phyloP scores from a whole-genome alignment of 108 stramenopile species.

The Cyclotella distinguenda region DNA sequence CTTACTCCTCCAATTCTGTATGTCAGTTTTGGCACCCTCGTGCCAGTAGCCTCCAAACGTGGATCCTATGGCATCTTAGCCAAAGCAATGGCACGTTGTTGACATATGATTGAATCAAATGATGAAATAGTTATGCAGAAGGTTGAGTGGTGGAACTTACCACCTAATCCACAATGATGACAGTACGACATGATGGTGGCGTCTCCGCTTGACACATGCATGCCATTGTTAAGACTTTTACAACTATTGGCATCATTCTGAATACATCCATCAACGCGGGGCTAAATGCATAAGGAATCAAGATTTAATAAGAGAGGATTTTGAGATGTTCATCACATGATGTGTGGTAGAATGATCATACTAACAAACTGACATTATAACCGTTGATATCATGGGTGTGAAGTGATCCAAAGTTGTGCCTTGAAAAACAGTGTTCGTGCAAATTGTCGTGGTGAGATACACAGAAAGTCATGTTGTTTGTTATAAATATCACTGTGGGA shows the following conservation, averaged over 20 bases:
- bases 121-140: not conserved
- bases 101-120: not conserved
- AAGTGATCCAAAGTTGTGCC: constrained; percentile 1
- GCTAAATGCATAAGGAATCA: constrained; percentile 1
- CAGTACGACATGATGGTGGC: constrained; percentile 5
- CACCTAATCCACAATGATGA: not conserved
- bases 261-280: not conserved
- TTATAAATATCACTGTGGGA: too few relatives aligned
- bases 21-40: not conserved
- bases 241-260: too few relatives aligned
- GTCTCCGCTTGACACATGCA: not conserved
- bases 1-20: constrained; percentile 2
- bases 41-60: constrained; percentile 10
- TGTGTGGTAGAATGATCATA: too few relatives aligned
- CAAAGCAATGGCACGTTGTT: too few relatives aligned
- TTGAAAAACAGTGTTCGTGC: too few relatives aligned
- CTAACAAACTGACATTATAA: not conserved
- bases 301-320: too few relatives aligned
- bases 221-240: not conserved
- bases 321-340: too few relatives aligned
- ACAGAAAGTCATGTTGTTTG: too few relatives aligned
- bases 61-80: not conserved
- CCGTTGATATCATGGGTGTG: not conserved
- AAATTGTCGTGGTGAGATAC: too few relatives aligned
- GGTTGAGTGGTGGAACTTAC: not conserved